Evolutionary conservation across 2,329 filamentous ascomycete genomes (phyloP).

Genomic region (Scedosporium dehoogii): DNA sequence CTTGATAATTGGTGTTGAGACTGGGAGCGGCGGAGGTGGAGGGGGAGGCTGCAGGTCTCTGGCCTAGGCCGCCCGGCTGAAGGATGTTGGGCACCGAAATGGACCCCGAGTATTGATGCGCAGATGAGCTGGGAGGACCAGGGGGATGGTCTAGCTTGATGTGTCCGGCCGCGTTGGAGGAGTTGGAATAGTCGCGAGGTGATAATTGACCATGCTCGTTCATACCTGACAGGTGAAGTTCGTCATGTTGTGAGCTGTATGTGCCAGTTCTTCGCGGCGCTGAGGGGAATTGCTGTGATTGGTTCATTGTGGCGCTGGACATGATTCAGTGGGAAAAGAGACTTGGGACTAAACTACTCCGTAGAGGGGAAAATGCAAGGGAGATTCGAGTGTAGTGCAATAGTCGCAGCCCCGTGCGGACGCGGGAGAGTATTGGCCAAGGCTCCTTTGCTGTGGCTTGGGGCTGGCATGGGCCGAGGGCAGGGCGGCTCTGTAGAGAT

Average conservation of each 20-base stretch:
- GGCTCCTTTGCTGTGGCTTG: not conserved
- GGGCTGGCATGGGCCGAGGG: not conserved
- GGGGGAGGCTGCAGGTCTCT: constrained; percentile 23
- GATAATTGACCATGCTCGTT: constrained; percentile 33
- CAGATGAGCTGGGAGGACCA: constrained; percentile 24
- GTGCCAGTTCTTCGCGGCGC: constrained; percentile 16
- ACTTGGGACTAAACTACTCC: not conserved
- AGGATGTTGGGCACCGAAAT: constrained; percentile 47
- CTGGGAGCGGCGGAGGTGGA: constrained; percentile 26
- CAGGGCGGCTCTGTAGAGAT: no score
- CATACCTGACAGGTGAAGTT: constrained; percentile 44
- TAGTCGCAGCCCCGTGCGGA: not conserved
- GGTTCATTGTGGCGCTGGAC: constrained; percentile 21
- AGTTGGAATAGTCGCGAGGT: constrained; percentile 33
- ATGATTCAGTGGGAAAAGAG: not conserved
- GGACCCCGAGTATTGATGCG: constrained; percentile 27
- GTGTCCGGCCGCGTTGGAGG: constrained; percentile 29
- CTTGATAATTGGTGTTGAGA: not conserved
- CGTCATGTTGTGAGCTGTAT: constrained; percentile 30
- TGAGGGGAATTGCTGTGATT: constrained; percentile 28
- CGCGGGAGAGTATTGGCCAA: not conserved
- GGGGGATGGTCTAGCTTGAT: constrained; percentile 38
- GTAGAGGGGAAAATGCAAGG: not conserved
- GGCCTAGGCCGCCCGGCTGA: constrained; percentile 41
- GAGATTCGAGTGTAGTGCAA: not conserved